Base-by-base conservation (phyloP, 2,329 filamentous ascomycete species). In the Clarireedia paspali region DNA sequence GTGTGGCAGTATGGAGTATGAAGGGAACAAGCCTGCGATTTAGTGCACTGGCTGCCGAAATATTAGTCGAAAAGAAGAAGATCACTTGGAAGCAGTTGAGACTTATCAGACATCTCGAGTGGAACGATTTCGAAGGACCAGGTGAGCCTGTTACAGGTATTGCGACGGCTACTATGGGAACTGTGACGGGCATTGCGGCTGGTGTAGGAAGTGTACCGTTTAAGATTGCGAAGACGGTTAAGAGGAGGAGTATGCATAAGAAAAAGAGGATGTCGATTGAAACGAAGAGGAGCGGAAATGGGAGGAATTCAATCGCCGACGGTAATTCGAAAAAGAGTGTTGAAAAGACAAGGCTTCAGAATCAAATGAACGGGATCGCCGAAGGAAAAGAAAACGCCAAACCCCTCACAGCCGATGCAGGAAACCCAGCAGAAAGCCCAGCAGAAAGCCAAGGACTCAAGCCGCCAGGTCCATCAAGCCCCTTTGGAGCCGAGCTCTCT, bases 91-190 rank as follows among this genome's bases (percentile, higher is more conserved):
- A 78, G 55, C 79, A 82, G 57, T 70, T 90, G 47, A 77, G 80
- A 12, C 74, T 89, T 0, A 65, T 88, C 7, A 75, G 87, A 7
- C 84, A 87, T 63, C 81, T 78, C 50, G 85, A 88, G 63, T 90
- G 86, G 84, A 88, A 88, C 62, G 86, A 89, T 63, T 89, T 89
- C 63, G 84, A 87, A 61, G 87, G 87, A 0, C 85, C 86, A 0
- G 86, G 86, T 0, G 87, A 89, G 65, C 87, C 87, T 0, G 73
- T 90, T 12, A 87, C 85, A 0, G 87, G 85, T 3, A 72, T 80
- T 4, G 80, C 81, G 36, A 80, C 81, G 10, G 84, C 84, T 0
- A 62, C 89, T 4, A 75, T 80, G n/a, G 75, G 76, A 3, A 81
- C 80, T 0, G 66, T 85, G 3, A 77, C 78, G 1, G 77, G 81